Evolutionary conservation across 2,329 filamentous ascomycete genomes (phyloP).

Genomic region (Hymenoscyphus occultus): DNA sequence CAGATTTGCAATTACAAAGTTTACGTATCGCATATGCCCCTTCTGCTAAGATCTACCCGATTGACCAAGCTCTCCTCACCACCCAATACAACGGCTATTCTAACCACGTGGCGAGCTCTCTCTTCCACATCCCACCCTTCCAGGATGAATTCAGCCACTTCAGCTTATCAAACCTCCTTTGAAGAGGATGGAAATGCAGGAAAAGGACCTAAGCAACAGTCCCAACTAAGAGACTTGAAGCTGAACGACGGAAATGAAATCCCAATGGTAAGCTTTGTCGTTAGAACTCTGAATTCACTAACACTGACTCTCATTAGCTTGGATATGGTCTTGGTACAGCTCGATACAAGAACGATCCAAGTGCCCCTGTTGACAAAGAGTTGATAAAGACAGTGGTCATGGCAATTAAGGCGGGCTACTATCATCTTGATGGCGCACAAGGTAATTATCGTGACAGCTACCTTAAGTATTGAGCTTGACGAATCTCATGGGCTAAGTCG

Average conservation of each 20-base stretch:
- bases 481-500: background rate
- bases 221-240: slow-evolving; percentile 57
- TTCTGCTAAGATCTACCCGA: background rate
- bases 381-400: slow-evolving; percentile 51
- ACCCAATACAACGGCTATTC: background rate
- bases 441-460: slow-evolving; percentile 40
- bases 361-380: slow-evolving; percentile 49
- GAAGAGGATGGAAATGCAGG: slow-evolving; percentile 46
- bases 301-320: slow-evolving; percentile 52
- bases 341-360: slow-evolving; percentile 49
- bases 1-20: background rate
- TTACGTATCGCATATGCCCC: background rate
- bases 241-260: slow-evolving; percentile 73
- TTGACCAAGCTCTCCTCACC: background rate
- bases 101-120: slow-evolving; percentile 16
- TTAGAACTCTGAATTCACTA: slow-evolving; percentile 2
- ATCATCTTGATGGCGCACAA: slow-evolving; percentile 74
- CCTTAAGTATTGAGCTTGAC: background rate
- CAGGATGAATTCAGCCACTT: slow-evolving; percentile 44
- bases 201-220: slow-evolving; percentile 70
- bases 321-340: slow-evolving; percentile 73
- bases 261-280: slow-evolving; percentile 53
- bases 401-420: slow-evolving; percentile 68
- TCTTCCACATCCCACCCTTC: slow-evolving; percentile 11
- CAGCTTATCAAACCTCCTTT: slow-evolving; percentile 35